Evolutionary conservation across 768 basidiomycete species (phyloP), one percentile per base, ranked within the genome.

Genomic region (Melanogaster broomeanus): DNA sequence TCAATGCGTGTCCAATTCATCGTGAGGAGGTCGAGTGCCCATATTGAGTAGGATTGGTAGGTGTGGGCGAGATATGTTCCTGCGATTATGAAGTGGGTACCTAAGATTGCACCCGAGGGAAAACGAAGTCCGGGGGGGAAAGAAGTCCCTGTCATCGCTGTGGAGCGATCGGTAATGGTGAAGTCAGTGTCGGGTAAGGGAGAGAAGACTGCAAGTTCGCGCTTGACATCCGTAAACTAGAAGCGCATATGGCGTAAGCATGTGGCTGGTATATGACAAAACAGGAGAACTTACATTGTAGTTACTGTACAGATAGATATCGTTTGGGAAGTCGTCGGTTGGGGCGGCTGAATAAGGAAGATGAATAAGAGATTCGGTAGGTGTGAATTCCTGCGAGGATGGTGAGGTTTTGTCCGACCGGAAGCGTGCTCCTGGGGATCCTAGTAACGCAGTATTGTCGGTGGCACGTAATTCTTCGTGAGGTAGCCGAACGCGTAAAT

Each of bases 121-220:
- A 99, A 99, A 9, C 96, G 88, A 39, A 98, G 82, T 12, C 96
- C 96, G 0, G 97, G 96, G 19, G 96, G 96, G 59, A 93, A 88
- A 1, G 87, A 81, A 12, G 82, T 74, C 18, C 90, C 91, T 16
- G 77, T 77, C 93, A 98, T 97, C 13, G 83, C 72, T 11, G 80
- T 66, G 7, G 95, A 96, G 30, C 85, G 82, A 63, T 96, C 91
- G 52, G 83, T 80, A 42, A 95, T 84, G 3, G 80, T 81, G 64
- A 93, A 94, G 53, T 87, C 83, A 16, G 80, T 75, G 60, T 86
- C 81, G 2, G 90, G 84, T 31, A 87, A 76, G 0, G 93, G 93
- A 4, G 88, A 84, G 66, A 98, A 86, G 28, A 98, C 80, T 72
- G 97, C 93, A 44, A 98, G 83, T 66, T 98, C 96, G 37, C 96